A percentile compares a stretch with the other conserved stretches of the same genome.
Conservation (phyloP, 495 filamentous ascomycete species). For the Podospora pseudopauciseta region DNA sequence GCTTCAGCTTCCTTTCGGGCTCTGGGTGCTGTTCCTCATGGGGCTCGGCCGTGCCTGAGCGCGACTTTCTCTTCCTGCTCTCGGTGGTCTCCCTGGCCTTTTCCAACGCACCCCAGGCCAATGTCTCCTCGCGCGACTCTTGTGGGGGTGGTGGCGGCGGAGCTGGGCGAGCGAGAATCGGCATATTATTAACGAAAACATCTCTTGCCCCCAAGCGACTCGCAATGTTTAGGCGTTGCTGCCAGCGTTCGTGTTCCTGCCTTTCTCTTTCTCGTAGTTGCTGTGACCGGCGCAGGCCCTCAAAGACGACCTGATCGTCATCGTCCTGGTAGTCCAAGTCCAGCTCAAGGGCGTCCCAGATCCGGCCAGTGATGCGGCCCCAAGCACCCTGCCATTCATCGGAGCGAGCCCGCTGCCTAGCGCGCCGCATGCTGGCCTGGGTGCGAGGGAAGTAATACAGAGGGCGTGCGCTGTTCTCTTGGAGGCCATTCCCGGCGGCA, state of each 20-base stretch:
- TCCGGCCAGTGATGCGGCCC: slow-evolving; percentile 47
- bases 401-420: slow-evolving; percentile 44
- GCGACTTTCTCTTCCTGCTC: slow-evolving; percentile 72
- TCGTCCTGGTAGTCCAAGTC: slow-evolving; percentile 90
- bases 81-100: slow-evolving; percentile 70
- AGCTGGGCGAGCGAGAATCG: slow-evolving; percentile 30
- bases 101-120: slow-evolving; percentile 87
- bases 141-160: slow-evolving; percentile 45
- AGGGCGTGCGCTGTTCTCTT: slow-evolving; percentile 3
- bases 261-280: slow-evolving; percentile 60
- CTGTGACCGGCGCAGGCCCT: slow-evolving; percentile 49
- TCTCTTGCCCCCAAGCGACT: slow-evolving; percentile 65
- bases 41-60: slow-evolving; percentile 65
- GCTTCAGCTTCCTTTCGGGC: slow-evolving; percentile 75
- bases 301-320: slow-evolving; percentile 50
- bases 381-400: slow-evolving; percentile 56
- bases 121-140: slow-evolving; percentile 73
- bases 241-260: slow-evolving; percentile 68
- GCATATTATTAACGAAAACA: slow-evolving; percentile 61
- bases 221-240: slow-evolving; percentile 76
- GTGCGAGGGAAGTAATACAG: slow-evolving; percentile 47
- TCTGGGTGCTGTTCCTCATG: slow-evolving; percentile 54
- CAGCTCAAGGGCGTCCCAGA: slow-evolving; percentile 59
- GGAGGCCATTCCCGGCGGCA: background rate
- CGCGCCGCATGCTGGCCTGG: slow-evolving; percentile 45